phyloP scores from a whole-genome alignment of 208 protist genomes.

The Leishmania aethiopica region DNA sequence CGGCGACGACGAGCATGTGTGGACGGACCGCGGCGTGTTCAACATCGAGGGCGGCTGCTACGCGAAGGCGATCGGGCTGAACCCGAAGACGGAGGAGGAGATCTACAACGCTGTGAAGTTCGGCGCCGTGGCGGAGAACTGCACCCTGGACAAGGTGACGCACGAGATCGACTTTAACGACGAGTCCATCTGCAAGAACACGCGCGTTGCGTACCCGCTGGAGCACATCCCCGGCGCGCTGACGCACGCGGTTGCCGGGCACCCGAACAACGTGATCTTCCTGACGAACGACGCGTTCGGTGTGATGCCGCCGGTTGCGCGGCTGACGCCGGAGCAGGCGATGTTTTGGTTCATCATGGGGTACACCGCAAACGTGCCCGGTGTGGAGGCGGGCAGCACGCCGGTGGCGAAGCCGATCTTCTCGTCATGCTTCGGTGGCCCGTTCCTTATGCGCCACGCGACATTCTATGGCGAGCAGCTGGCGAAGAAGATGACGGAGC shows the following conservation, averaged over 20 bases:
- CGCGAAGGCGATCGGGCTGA: constrained; percentile 91
- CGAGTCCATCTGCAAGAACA: constrained; percentile 96
- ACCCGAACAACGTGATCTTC: constrained; percentile 97
- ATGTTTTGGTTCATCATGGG: constrained; percentile 96
- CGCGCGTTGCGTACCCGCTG: constrained; percentile 95
- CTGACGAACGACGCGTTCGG: constrained; percentile 98
- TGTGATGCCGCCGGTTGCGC: constrained; percentile 95
- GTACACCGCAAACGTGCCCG: constrained; percentile 95
- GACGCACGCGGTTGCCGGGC: constrained; percentile 66
- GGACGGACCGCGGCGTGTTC: constrained; percentile 90
- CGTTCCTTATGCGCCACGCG: constrained; percentile 96
- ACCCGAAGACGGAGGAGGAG: constrained; percentile 90
- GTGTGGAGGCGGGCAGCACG: constrained; percentile 94
- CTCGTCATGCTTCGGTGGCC: constrained; percentile 95
- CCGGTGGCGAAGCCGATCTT: constrained; percentile 94
- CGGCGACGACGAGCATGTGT: constrained; percentile 94
- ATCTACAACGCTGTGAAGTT: constrained; percentile 92
- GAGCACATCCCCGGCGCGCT: constrained; percentile 94
- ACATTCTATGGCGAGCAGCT: constrained; percentile 96
- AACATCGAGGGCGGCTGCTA: constrained; percentile 96
- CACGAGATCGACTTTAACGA: constrained; percentile 94
- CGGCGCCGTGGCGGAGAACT: constrained; percentile 91
- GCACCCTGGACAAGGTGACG: constrained; percentile 60
- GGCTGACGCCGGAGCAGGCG: constrained; percentile 92
- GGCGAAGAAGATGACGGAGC: constrained; percentile 90